Base-by-base conservation (phyloP, 441 rosid genomes). In the Flueggea neowawraea region DNA sequence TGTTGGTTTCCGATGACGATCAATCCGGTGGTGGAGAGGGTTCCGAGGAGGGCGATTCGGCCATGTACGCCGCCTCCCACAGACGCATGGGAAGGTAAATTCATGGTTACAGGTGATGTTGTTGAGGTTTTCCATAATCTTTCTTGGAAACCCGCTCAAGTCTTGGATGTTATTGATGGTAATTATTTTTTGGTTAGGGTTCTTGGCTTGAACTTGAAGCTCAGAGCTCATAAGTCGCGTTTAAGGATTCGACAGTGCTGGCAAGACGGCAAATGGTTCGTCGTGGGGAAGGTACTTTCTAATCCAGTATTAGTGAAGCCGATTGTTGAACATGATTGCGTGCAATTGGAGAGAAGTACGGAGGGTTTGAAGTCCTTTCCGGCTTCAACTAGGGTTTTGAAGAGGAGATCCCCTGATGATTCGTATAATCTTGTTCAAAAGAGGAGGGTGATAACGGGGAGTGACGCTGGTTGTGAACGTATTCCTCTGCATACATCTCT, bases 51-150 rank as follows among this genome's bases (percentile, higher is more conserved):
- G 71, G 78, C 61, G 33, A 70, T 80, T 51, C 70, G 87, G 76
- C 87, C 87, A n/a, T 74, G 73, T 51, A 81, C 84, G 4, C 79
- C 87, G 4, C 80, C 84, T 62, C 78, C 76, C 28, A 22, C 28
- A 22, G 28, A 22, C 28, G 28, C 28, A 22, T 2, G 28, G 63
- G 32, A 15, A 15, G 61, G 45, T 49, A 32, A 63, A 57, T 80
- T 78, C 80, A 74, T 22, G 70, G 52, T 64, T 54, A 16, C 61
- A 11, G 85, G 88, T 64, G 78, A 83, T 75, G 54, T 78, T n/a
- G 75, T 78, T 12, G 88, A 83, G 78, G 88, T 68, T 22, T 74
- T 76, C 65, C 73, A 75, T 50, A 59, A 69, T 60, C 41, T 51
- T 28, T 74, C 73, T 28, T 82, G 88, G 88, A 80, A 78, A 58